Evolutionary conservation across 306 rosid genomes (phyloP).

Genomic region (Crataegus laevigata): DNA sequence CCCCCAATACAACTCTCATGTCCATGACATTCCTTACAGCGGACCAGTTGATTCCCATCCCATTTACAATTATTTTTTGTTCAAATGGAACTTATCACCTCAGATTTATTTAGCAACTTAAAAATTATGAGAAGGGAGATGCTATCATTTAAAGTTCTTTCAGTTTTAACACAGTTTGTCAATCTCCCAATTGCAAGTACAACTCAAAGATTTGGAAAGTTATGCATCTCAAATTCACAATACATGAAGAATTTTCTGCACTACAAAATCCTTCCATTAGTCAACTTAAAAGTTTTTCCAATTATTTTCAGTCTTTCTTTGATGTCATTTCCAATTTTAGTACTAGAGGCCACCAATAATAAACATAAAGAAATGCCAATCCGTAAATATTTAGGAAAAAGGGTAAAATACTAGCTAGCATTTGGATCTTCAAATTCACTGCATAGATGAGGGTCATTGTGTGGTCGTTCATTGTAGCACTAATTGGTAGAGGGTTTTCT

Average conservation of each 20-base stretch:
- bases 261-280: not conserved
- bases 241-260: not conserved
- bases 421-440: conserved; percentile 57
- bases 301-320: too few relatives aligned
- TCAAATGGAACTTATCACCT: not conserved
- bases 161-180: not conserved
- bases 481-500: conserved; percentile 71
- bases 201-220: not conserved
- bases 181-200: not conserved
- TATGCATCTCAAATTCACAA: not conserved
- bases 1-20: conserved; percentile 83
- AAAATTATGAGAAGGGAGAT: not conserved
- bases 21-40: conserved; percentile 73
- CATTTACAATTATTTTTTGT: conserved; percentile 32
- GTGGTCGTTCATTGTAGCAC: conserved; percentile 45
- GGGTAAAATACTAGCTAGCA: conserved; percentile 51
- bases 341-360: too few relatives aligned
- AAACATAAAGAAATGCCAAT: not conserved
- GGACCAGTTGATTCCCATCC: conserved; percentile 66
- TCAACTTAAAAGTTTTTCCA: too few relatives aligned
- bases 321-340: too few relatives aligned
- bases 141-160: not conserved
- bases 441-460: conserved; percentile 61
- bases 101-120: too few relatives aligned
- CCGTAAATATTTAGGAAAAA: not conserved